Evolutionary conservation across 805 yeast genomes (phyloP), one percentile per base, ranked within the genome.

Genomic region (Torulaspora microellipsoides): DNA sequence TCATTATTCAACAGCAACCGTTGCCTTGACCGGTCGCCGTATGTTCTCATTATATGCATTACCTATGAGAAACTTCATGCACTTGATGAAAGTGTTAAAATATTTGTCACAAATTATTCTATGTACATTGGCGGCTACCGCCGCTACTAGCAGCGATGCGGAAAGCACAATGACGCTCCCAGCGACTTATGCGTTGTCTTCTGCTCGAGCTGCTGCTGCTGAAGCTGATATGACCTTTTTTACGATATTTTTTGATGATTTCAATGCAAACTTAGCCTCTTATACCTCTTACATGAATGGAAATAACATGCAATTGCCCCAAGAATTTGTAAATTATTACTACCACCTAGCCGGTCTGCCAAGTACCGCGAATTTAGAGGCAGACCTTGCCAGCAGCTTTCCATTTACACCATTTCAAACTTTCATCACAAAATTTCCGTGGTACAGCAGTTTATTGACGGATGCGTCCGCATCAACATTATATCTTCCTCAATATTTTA

Each of bases 321-420:
- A 64, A 38, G 56, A 42, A 1, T 45, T 68, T 5, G 63, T 61
- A 4, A 58, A 67, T 42, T 69, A 68, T 46, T 59, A 66, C 40
- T 55, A 56, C 29, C 62, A 58, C 27, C 27, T 67, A 13, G 64
- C 57, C 3, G 48, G 55, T 1, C 41, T 65, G 4, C 46, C 55
- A 8, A 53, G 57, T 3, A 60, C 60, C 8, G 49, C 53, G 1
- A 54, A 57, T 28, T 37, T 68, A 15, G 38, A 51, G 40, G 36
- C 51, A 5, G 66, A 57, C 38, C 52, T 68, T 27, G 49, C 61
- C 11, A 41, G 40, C 15, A 46, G 53, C 9, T 68, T 69, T 48
- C 72, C 73, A 12, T 69, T 69, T 30, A 43, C 53, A 3, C 67
- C 65, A 4, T 67, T 69, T 43, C 51, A 55, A 29, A 65, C 70